These are phyloP conservation scores for Vaccinium darrowii DNA, from an alignment of 148 eudicot species.

Conservation along the genomic window DNA sequence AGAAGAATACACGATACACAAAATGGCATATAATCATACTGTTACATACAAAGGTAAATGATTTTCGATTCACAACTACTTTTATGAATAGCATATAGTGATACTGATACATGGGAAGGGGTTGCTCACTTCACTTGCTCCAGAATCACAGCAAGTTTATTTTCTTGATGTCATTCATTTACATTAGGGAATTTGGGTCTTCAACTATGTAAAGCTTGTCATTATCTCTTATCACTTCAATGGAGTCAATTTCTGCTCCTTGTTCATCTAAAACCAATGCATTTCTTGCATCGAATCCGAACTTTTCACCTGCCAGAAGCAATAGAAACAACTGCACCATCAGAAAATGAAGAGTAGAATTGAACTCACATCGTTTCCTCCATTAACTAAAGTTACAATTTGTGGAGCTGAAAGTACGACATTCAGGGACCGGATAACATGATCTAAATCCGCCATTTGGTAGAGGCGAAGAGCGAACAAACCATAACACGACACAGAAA, in stretches of 20 bases:
- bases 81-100: no score
- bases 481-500: not conserved
- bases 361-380: not conserved
- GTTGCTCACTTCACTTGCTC: not conserved
- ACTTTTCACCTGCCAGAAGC: slow-evolving; percentile 54
- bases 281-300: slow-evolving; percentile 52
- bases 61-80: no score
- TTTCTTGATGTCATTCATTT: not conserved
- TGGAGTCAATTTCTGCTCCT: slow-evolving; percentile 70
- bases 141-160: not conserved
- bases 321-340: not conserved
- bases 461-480: not conserved
- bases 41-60: no score
- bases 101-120: no score
- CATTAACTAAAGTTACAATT: not conserved
- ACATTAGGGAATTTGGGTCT: not conserved
- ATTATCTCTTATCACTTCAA: slow-evolving; percentile 75
- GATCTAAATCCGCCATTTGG: not conserved
- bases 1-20: no score
- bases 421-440: not conserved
- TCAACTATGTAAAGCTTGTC: slow-evolving; percentile 61
- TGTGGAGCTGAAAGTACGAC: not conserved
- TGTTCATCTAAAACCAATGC: slow-evolving; percentile 50
- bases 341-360: not conserved
- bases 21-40: no score